These are phyloP conservation scores for Ustilago curta DNA, from an alignment of 1,284 basidiomycete genomes.

Conservation along the genomic window DNA sequence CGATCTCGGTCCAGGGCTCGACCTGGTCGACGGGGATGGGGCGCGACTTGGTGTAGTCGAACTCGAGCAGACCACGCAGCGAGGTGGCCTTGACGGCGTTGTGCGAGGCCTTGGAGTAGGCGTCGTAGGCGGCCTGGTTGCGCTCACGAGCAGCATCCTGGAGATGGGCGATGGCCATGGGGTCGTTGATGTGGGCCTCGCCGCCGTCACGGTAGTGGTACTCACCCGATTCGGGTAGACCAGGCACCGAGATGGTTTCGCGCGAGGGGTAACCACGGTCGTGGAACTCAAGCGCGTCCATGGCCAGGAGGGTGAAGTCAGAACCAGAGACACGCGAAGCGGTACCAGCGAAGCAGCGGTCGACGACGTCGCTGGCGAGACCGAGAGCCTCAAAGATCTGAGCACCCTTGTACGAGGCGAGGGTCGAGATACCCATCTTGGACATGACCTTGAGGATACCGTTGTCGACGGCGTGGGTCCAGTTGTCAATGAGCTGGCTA, in stretches of 20 bases:
- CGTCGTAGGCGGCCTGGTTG: slow-evolving; percentile 64
- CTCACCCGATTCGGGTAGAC: slow-evolving; percentile 65
- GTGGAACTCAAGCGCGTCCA: slow-evolving; percentile 67
- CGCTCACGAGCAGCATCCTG: slow-evolving; percentile 65
- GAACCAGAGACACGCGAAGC: slow-evolving; percentile 65
- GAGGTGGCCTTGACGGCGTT: slow-evolving; percentile 61
- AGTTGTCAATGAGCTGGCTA: slow-evolving; percentile 61
- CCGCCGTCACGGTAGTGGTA: slow-evolving; percentile 68
- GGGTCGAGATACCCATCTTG: slow-evolving; percentile 68
- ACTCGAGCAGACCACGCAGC: slow-evolving; percentile 66
- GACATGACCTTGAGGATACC: slow-evolving; percentile 68
- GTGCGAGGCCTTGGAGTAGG: slow-evolving; percentile 65
- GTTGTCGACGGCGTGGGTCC: slow-evolving; percentile 59
- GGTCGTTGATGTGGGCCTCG: slow-evolving; percentile 67
- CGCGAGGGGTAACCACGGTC: slow-evolving; percentile 65
- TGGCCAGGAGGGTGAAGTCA: slow-evolving; percentile 62
- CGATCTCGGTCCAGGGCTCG: slow-evolving; percentile 68
- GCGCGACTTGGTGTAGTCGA: slow-evolving; percentile 60
- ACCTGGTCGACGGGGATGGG: slow-evolving; percentile 67
- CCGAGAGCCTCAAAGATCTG: slow-evolving; percentile 68
- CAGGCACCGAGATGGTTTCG: slow-evolving; percentile 56
- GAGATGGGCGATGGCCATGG: slow-evolving; percentile 63
- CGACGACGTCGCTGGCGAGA: slow-evolving; percentile 59
- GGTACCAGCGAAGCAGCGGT: slow-evolving; percentile 67
- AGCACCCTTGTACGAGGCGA: slow-evolving; percentile 67